These are phyloP conservation scores for Rhodamnia rubescens DNA, from an alignment of 345 rosid genomes.

Conservation along the genomic window DNA sequence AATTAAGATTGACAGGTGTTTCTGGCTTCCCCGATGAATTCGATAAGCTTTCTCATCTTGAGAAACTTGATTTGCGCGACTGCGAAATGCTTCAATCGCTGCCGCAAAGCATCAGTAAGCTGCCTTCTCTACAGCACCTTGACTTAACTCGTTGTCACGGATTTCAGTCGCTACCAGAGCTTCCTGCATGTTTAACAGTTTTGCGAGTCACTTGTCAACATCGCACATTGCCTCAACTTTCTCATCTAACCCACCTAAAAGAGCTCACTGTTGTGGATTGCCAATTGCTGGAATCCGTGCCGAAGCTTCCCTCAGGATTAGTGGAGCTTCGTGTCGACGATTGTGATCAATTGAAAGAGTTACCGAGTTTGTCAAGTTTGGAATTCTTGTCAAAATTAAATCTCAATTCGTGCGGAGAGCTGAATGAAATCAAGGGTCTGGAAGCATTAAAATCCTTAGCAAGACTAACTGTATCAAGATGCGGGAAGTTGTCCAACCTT, in stretches of 20 bases:
- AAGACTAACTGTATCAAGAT: too few species aligned
- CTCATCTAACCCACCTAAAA: background rate
- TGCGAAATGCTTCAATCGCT: rapidly evolving
- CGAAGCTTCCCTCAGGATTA: rapidly evolving
- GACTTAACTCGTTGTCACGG: too few species aligned
- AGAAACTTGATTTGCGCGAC: rapidly evolving
- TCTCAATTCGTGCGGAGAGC: background rate
- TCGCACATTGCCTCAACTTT: background rate
- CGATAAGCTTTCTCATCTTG: too few species aligned
- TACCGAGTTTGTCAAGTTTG: background rate
- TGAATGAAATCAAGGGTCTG: background rate
- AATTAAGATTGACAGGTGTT: too few species aligned
- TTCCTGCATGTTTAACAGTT: rapidly evolving
- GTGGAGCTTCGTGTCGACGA: background rate
- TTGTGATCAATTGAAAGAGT: background rate
- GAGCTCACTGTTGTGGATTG: rapidly evolving
- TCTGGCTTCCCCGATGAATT: too few species aligned
- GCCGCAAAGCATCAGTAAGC: background rate
- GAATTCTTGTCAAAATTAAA: background rate
- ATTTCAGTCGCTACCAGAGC: background rate
- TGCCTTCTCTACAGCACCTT: background rate
- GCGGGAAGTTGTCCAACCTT: background rate
- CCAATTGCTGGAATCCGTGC: background rate
- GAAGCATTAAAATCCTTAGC: background rate
- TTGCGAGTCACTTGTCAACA: rapidly evolving